These are phyloP conservation scores for Fragilariopsis cylindrus DNA, from an alignment of 108 stramenopile species.

Conservation along the genomic window DNA sequence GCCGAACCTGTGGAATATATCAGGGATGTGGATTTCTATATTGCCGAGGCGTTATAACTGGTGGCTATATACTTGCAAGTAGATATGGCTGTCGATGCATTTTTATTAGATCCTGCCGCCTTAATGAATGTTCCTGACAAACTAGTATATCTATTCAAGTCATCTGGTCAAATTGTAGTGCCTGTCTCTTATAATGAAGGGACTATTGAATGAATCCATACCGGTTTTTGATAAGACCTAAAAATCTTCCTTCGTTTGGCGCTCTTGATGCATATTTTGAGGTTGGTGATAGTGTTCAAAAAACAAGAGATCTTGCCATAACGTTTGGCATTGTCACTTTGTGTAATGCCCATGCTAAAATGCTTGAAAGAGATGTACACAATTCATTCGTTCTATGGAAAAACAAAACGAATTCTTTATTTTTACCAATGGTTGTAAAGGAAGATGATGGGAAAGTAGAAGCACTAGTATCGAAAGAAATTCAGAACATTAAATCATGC, in stretches of 20 bases:
- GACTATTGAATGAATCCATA: constrained; percentile 36
- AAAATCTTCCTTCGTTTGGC: constrained; percentile 49
- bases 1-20: constrained; percentile 89
- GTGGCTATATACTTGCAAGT: constrained; percentile 76
- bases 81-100: constrained; percentile 73
- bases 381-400: too few species aligned
- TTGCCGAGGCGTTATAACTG: constrained; percentile 61
- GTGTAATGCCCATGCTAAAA: too few species aligned
- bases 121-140: constrained; percentile 43
- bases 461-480: too few species aligned
- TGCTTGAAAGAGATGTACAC: too few species aligned
- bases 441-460: too few species aligned
- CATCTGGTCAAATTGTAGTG: constrained; percentile 37
- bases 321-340: too few species aligned
- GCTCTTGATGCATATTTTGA: too few species aligned
- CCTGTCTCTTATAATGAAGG: constrained; percentile 55
- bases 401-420: too few species aligned
- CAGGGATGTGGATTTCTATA: constrained; percentile 77
- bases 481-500: too few species aligned
- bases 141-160: constrained; percentile 39
- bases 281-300: too few species aligned
- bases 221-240: constrained; percentile 59
- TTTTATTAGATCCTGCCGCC: constrained; percentile 55
- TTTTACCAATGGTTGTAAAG: too few species aligned
- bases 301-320: too few species aligned